phyloP scores from a whole-genome alignment of 129 eudicot species.

The Arctium minus region DNA sequence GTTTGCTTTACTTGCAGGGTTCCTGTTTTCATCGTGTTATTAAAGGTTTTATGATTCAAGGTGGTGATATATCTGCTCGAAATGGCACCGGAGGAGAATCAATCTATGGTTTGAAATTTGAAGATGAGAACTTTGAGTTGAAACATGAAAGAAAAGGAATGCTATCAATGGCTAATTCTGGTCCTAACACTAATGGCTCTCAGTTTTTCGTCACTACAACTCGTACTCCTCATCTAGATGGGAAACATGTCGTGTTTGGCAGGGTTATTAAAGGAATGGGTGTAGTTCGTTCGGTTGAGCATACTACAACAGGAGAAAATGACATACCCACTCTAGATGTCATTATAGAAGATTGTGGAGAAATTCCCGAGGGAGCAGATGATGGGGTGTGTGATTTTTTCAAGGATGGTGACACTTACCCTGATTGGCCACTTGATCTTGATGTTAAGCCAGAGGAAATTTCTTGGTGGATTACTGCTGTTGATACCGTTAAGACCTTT shows the following conservation, averaged over 20 bases:
- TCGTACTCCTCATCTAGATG: constrained; percentile 74
- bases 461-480: constrained; percentile 76
- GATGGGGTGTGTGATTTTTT: constrained; percentile 81
- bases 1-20: constrained; percentile 47
- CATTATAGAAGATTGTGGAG: constrained; percentile 83
- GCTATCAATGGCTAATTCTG: constrained; percentile 90
- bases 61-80: constrained; percentile 77
- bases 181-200: constrained; percentile 87
- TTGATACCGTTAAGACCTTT: constrained; percentile 50
- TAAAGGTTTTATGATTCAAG: constrained; percentile 85
- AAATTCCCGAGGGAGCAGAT: constrained; percentile 82
- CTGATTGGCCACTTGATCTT: constrained; percentile 96
- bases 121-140: constrained; percentile 86
- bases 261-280: constrained; percentile 91
- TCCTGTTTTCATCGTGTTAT: constrained; percentile 70
- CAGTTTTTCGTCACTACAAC: constrained; percentile 79
- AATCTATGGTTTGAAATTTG: constrained; percentile 75
- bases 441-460: constrained; percentile 59
- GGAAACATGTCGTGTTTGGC: constrained; percentile 91
- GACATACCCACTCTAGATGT: constrained; percentile 58
- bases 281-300: constrained; percentile 75
- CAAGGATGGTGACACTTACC: constrained; percentile 80
- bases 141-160: constrained; percentile 92
- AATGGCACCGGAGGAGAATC: constrained; percentile 79
- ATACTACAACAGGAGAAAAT: constrained; percentile 42